Evolutionary conservation across 176 grass and related monocot genomes (phyloP).

Genomic region (Oryza australiensis): DNA sequence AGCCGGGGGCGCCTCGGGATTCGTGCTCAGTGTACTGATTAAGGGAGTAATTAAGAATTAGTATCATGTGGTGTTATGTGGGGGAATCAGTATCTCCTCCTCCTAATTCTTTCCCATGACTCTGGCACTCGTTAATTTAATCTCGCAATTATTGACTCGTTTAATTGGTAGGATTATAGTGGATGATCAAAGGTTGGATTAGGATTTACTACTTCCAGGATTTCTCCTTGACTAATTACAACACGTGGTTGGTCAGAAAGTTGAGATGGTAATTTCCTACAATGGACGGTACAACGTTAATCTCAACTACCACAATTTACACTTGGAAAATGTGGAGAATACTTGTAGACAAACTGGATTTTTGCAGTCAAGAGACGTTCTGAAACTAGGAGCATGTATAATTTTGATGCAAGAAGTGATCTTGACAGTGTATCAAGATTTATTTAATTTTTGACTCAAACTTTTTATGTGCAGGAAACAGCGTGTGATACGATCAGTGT

Average conservation of each 20-base stretch:
- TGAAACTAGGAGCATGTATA: background rate
- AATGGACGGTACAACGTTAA: background rate
- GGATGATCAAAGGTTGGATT: background rate
- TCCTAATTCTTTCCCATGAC: conserved; percentile 16
- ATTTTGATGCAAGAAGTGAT: background rate
- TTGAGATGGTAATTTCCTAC: background rate
- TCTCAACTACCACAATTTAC: background rate
- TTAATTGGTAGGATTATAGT: background rate
- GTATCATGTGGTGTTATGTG: conserved; percentile 14
- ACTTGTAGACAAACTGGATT: too few relatives aligned
- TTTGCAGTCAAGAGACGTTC: too few relatives aligned
- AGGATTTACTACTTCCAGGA: background rate
- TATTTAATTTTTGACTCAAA: background rate
- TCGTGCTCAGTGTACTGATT: background rate
- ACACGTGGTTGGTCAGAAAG: background rate
- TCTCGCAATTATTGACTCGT: conserved; percentile 9
- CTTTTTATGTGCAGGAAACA: background rate
- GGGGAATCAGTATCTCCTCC: conserved; percentile 36
- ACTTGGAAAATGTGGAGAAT: too few relatives aligned
- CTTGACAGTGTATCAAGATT: background rate
- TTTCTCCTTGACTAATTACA: background rate
- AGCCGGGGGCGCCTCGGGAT: conserved; percentile 16
- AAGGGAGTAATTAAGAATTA: background rate
- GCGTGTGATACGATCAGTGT: background rate
- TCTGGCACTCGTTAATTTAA: conserved; percentile 16